Conservation (phyloP, 305 asterid genomes). For the Salvia sclarea region DNA sequence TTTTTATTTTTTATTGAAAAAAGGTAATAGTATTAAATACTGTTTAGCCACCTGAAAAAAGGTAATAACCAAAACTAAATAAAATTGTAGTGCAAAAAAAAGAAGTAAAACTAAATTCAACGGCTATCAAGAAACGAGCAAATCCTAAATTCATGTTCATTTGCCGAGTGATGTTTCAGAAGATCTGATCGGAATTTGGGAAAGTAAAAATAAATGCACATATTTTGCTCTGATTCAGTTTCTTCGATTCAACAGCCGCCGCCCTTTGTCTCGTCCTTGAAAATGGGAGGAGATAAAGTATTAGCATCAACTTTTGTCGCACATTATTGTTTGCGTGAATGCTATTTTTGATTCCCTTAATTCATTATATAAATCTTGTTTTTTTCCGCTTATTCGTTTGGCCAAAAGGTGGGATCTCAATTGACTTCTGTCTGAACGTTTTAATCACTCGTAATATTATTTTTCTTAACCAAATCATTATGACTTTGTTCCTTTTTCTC, state of each 20-base stretch:
- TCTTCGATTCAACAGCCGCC: not conserved
- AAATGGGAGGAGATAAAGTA: constrained; percentile 6
- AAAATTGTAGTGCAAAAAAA: not conserved
- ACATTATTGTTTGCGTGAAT: not conserved
- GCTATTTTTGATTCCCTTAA: not conserved
- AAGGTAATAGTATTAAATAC: too few relatives aligned
- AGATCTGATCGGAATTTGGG: not conserved
- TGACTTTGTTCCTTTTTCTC: not conserved
- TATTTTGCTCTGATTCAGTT: not conserved
- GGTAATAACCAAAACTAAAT: too few relatives aligned
- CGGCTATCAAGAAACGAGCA: not conserved
- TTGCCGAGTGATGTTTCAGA: not conserved
- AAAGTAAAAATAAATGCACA: constrained; percentile 1
- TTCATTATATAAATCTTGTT: too few relatives aligned
- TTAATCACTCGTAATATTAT: constrained; percentile 6
- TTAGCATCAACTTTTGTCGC: constrained; percentile 3
- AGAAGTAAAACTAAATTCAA: not conserved
- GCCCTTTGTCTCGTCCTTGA: not conserved
- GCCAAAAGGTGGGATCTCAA: constrained; percentile 3
- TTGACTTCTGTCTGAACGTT: constrained; percentile 24
- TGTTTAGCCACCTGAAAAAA: too few relatives aligned
- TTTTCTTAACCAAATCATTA: not conserved
- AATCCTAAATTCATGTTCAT: not conserved
- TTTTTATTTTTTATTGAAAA: too few relatives aligned
- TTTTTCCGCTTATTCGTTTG: not conserved